These are phyloP conservation scores for Phaeosphaeria sp. DNA, from an alignment of 2,329 filamentous ascomycete genomes.

Conservation along the genomic window DNA sequence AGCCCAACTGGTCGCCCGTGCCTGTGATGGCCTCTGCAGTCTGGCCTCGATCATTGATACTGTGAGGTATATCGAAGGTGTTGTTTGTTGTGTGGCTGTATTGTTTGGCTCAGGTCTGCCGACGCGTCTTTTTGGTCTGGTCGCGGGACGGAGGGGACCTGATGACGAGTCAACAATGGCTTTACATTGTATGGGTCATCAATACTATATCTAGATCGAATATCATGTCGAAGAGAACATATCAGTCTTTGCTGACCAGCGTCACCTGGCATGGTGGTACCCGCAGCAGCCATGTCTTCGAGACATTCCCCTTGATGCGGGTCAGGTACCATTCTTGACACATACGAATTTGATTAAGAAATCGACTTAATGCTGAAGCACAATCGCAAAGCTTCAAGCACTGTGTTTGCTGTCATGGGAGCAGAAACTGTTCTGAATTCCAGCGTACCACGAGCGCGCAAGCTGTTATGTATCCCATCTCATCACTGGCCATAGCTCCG, in stretches of 20 bases:
- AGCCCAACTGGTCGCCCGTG: slow-evolving; percentile 40
- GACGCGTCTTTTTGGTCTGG: slow-evolving; percentile 53
- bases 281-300: slow-evolving; percentile 44
- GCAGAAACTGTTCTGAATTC: neutral
- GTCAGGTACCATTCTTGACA: slow-evolving; percentile 24
- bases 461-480: slow-evolving; percentile 7
- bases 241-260: slow-evolving; percentile 50
- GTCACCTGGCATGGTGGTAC: slow-evolving; percentile 53
- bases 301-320: slow-evolving; percentile 44
- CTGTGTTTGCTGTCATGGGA: neutral
- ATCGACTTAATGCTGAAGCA: neutral
- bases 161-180: slow-evolving; percentile 6
- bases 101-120: slow-evolving; percentile 39
- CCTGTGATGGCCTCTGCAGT: slow-evolving; percentile 46
- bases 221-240: no score
- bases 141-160: slow-evolving; percentile 57
- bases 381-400: neutral
- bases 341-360: neutral
- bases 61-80: slow-evolving; percentile 53
- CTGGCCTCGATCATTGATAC: slow-evolving; percentile 36
- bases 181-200: neutral
- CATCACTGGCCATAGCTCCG: neutral
- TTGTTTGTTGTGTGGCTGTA: slow-evolving; percentile 56
- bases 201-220: no score
- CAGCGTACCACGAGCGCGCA: slow-evolving; percentile 1